A percentile compares a stretch with the other conserved stretches of the same genome.
Evolutionary conservation across 2,329 filamentous ascomycete genomes (phyloP).

Genomic region (Bipolaris bicolor): DNA sequence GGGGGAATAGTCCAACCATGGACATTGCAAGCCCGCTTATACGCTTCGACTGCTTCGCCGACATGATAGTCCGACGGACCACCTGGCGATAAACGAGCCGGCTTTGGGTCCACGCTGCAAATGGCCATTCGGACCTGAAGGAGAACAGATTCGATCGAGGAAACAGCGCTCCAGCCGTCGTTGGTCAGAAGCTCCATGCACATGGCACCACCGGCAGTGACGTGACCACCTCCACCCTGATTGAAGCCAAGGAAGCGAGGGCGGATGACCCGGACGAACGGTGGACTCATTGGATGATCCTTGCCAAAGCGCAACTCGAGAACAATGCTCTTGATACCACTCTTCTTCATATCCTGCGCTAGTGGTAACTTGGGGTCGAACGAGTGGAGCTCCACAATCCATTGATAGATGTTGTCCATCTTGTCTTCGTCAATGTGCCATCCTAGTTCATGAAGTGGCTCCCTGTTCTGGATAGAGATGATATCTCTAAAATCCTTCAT

Average conservation of each 20-base stretch:
- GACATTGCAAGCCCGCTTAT: conserved; percentile 66
- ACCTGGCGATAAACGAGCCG: conserved; percentile 67
- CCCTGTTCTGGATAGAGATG: conserved; percentile 66
- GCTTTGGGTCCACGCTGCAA: conserved; percentile 68
- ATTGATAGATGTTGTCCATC: conserved; percentile 81
- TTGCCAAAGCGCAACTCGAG: conserved; percentile 81
- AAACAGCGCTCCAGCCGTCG: conserved; percentile 77
- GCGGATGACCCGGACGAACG: conserved; percentile 82
- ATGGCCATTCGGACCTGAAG: conserved; percentile 82
- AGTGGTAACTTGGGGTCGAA: conserved; percentile 74
- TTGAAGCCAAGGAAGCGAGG: conserved; percentile 78
- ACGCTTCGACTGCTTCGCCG: conserved; percentile 75
- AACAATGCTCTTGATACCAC: conserved; percentile 70
- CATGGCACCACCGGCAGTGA: conserved; percentile 83
- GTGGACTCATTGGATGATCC: conserved; percentile 77
- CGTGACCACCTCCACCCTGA: conserved; percentile 80
- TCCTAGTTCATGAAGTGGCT: conserved; percentile 70
- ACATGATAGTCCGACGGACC: conserved; percentile 65
- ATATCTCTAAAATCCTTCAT: conserved; percentile 69
- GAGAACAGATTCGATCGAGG: conserved; percentile 77
- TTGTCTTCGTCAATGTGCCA: conserved; percentile 78
- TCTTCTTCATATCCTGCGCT: conserved; percentile 72
- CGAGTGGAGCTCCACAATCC: conserved; percentile 88
- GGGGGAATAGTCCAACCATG: conserved; percentile 78
- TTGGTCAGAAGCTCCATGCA: conserved; percentile 83